A percentile compares a stretch with the other conserved stretches of the same genome.
Evolutionary conservation across 768 basidiomycete genomes (phyloP).

Genomic region (Mrakia blollopis): DNA sequence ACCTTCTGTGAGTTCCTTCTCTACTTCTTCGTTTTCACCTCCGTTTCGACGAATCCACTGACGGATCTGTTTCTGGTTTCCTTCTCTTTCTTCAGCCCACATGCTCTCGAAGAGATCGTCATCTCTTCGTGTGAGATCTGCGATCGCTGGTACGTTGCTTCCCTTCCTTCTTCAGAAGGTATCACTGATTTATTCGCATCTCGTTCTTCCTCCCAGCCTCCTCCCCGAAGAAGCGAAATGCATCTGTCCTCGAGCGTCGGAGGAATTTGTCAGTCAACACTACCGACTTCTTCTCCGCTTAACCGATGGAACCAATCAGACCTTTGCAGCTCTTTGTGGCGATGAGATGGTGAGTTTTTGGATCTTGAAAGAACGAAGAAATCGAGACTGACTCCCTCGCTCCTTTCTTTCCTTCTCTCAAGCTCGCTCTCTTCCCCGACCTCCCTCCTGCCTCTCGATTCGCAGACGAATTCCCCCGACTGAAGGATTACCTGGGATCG

Average conservation of each 20-base stretch:
- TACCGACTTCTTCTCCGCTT: background rate
- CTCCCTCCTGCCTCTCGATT: background rate
- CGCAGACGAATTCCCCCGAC: background rate
- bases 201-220: background rate
- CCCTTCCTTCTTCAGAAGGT: background rate
- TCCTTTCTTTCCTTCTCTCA: background rate
- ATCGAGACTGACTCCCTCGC: background rate
- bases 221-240: background rate
- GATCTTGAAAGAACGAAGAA: background rate
- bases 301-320: background rate
- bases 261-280: background rate
- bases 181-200: background rate
- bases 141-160: background rate
- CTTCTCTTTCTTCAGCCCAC: background rate
- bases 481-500: background rate
- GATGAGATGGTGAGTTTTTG: background rate
- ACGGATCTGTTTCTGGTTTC: background rate
- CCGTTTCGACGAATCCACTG: background rate
- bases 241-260: background rate
- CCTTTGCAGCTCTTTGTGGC: background rate
- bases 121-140: background rate
- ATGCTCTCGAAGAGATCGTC: background rate
- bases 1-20: background rate
- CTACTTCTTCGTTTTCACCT: background rate
- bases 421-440: background rate